A percentile compares a stretch with the other conserved stretches of the same genome.
phyloP scores from a whole-genome alignment of 164 flowering plant genomes.

The Annona squamosa region DNA sequence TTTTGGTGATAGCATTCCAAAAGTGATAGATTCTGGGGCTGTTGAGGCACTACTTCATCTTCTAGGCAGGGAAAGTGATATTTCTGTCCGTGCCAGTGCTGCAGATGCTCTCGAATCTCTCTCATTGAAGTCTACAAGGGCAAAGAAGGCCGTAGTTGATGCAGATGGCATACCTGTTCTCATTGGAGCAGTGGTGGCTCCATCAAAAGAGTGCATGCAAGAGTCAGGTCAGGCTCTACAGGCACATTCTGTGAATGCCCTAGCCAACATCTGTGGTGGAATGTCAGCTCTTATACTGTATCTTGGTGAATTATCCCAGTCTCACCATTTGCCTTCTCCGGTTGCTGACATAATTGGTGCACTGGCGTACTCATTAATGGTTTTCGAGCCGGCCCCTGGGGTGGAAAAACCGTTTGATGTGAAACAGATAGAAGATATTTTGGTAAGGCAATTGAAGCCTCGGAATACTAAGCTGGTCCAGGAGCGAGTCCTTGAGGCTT shows the following conservation, averaged over 20 bases:
- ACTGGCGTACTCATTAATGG: constrained; percentile 82
- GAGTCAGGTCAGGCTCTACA: constrained; percentile 57
- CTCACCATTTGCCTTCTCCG: constrained; percentile 70
- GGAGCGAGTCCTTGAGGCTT: constrained; percentile 80
- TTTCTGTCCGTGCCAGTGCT: constrained; percentile 78
- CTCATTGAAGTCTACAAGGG: constrained; percentile 53
- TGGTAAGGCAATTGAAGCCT: constrained; percentile 59
- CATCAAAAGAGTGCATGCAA: constrained; percentile 87
- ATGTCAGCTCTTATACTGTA: constrained; percentile 56
- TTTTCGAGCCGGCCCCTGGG: constrained; percentile 39
- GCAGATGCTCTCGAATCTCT: constrained; percentile 85
- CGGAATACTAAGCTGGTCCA: constrained; percentile 70
- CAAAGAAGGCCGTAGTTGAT: constrained; percentile 59
- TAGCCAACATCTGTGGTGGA: constrained; percentile 81
- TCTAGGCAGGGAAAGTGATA: constrained; percentile 52
- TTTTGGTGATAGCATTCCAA: constrained; percentile 69
- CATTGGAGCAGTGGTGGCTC: constrained; percentile 82
- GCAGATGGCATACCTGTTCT: constrained; percentile 58
- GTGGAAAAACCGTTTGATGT: constrained; percentile 49
- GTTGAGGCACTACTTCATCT: constrained; percentile 55
- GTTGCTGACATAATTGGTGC: constrained; percentile 86
- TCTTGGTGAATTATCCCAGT: constrained; percentile 71
- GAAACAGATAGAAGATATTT: constrained; percentile 47
- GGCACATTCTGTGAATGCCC: constrained; percentile 57
- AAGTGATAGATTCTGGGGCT: constrained; percentile 72